Conservation (phyloP, 306 rosid genomes). For the Gleditsia sinensis region DNA sequence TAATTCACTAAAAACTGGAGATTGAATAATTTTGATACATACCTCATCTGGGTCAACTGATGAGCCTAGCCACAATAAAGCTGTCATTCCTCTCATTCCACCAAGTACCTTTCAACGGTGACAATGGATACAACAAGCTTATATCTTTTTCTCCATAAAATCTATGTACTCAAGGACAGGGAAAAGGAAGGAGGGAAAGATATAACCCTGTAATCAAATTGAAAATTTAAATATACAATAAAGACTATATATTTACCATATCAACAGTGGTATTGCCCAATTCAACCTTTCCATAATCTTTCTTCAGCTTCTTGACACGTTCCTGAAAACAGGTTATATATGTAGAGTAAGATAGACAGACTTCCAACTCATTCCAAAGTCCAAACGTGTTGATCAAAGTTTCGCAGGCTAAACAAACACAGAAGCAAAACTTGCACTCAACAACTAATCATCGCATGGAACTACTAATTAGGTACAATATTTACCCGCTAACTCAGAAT, state of each 20-base stretch:
- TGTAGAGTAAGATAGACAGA: slow-evolving; percentile 10
- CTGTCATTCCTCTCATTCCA: slow-evolving; percentile 99
- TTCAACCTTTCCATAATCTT: slow-evolving; percentile 80
- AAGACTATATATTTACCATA: slow-evolving; percentile 58
- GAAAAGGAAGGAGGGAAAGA: slow-evolving; percentile 15
- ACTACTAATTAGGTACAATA: slow-evolving; percentile 1
- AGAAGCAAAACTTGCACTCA: background rate
- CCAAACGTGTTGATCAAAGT: background rate
- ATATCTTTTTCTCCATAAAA: background rate
- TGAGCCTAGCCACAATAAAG: slow-evolving; percentile 92
- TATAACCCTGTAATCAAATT: slow-evolving; percentile 7
- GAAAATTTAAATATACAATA: background rate
- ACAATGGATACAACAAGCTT: slow-evolving; percentile 14
- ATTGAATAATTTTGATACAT: slow-evolving; percentile 32
- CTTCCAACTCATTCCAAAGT: background rate
- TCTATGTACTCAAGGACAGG: background rate
- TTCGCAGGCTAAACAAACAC: slow-evolving; percentile 10
- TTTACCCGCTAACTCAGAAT: background rate
- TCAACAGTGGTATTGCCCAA: slow-evolving; percentile 89
- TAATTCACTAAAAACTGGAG: slow-evolving; percentile 28
- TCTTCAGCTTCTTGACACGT: slow-evolving; percentile 84
- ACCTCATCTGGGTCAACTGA: slow-evolving; percentile 99
- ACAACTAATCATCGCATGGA: background rate
- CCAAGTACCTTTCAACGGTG: slow-evolving; percentile 74
- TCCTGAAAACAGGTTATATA: slow-evolving; percentile 56